Conservation (phyloP, 139 green algal species). For the Volvox reticuliferus region DNA sequence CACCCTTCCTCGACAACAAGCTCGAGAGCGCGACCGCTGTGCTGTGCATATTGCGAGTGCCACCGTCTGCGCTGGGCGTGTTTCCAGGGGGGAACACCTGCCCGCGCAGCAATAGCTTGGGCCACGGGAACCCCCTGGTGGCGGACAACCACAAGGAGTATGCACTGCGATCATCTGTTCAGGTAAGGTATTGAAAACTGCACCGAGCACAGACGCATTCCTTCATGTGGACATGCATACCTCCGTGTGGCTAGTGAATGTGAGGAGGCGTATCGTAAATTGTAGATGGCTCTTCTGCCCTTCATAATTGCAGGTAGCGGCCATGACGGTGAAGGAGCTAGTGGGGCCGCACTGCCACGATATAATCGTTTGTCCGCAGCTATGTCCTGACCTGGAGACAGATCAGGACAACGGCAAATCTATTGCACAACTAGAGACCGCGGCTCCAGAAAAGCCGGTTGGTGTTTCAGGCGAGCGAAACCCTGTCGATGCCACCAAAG, state of each 20-base stretch:
- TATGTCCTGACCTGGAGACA: slow-evolving; percentile 42
- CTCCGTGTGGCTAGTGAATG: too few species aligned
- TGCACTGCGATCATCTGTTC: slow-evolving; percentile 57
- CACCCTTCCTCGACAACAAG: slow-evolving; percentile 82
- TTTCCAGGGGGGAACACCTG: background rate
- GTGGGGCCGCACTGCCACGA: slow-evolving; percentile 75
- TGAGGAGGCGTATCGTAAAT: too few species aligned
- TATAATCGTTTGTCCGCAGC: slow-evolving; percentile 79
- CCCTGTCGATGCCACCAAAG: background rate
- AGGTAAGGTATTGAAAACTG: slow-evolving; percentile 39
- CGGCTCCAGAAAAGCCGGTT: background rate
- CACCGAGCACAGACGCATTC: too few species aligned
- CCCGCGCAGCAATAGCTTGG: background rate
- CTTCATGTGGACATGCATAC: too few species aligned
- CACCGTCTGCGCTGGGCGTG: slow-evolving; percentile 54
- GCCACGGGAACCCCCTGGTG: background rate
- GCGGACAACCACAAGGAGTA: slow-evolving; percentile 56
- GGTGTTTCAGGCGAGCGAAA: background rate
- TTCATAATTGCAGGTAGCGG: slow-evolving; percentile 61
- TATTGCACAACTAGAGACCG: background rate
- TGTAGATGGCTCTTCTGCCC: too few species aligned
- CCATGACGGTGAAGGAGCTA: slow-evolving; percentile 67
- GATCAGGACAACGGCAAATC: background rate
- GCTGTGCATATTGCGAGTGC: slow-evolving; percentile 83
- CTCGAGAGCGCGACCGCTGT: slow-evolving; percentile 66